Conservation (phyloP, 192 early-diverging fungal genomes). For the Rhizophagus clarus region DNA sequence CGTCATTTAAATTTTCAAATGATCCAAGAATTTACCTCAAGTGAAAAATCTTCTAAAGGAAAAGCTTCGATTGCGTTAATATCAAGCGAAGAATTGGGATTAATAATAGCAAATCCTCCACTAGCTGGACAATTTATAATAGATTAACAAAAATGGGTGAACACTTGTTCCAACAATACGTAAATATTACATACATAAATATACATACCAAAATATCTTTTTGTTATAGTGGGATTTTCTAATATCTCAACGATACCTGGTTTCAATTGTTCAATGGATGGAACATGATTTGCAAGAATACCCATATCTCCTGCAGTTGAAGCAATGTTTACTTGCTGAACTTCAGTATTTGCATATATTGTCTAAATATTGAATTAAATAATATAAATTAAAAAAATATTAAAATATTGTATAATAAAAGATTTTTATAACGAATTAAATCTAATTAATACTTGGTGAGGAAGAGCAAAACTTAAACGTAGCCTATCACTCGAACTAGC, state of each 20-base stretch:
- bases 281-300: conserved; percentile 97
- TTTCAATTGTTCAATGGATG: conserved; percentile 94
- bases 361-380: conserved; percentile 46
- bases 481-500: conserved; percentile 67
- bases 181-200: neutral
- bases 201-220: conserved; percentile 89
- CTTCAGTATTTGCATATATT: conserved; percentile 70
- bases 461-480: conserved; percentile 85
- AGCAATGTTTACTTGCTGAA: conserved; percentile 91
- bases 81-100: conserved; percentile 94
- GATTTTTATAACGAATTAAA: conserved; percentile 12
- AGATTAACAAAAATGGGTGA: neutral
- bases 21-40: conserved; percentile 56
- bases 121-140: conserved; percentile 57
- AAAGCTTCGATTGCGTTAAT: conserved; percentile 97
- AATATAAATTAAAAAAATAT: conserved; percentile 7
- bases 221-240: conserved; percentile 65
- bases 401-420: neutral
- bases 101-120: conserved; percentile 96
- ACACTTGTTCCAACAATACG: neutral
- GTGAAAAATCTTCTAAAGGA: conserved; percentile 83
- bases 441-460: conserved; percentile 73
- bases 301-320: conserved; percentile 95
- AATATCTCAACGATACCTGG: conserved; percentile 87
- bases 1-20: neutral